Percentiles rank a stretch among this genome's conserved stretches.
Evolutionary conservation across 225 moss, liverwort and hornwort genomes (phyloP).

Genomic region (Asterella californica): DNA sequence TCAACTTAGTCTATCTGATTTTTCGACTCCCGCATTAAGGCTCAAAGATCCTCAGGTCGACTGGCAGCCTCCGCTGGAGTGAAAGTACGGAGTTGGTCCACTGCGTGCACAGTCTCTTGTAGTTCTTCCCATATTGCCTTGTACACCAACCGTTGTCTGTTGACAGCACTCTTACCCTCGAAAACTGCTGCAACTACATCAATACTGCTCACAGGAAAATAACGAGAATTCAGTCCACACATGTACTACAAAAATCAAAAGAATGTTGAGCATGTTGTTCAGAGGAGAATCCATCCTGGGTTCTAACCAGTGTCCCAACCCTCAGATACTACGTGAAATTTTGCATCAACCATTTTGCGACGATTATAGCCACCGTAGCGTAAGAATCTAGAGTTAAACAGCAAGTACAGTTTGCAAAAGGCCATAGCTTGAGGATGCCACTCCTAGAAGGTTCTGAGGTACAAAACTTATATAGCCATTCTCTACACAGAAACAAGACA

Average conservation of each 20-base stretch:
- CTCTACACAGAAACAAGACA: neutral
- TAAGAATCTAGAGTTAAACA: no score
- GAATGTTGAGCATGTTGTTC: no score
- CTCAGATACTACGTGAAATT: no score
- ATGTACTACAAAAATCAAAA: no score
- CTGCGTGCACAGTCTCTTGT: constrained; percentile 83
- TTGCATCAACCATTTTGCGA: no score
- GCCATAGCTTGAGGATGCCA: no score
- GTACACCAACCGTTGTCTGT: constrained; percentile 87
- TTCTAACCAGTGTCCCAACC: no score
- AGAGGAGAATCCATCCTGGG: no score
- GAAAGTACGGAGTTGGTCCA: constrained; percentile 75
- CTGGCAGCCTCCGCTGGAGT: constrained; percentile 70
- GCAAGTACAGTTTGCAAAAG: no score
- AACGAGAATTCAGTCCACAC: neutral
- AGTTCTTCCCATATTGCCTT: constrained; percentile 98
- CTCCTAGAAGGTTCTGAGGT: no score
- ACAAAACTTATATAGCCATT: neutral
- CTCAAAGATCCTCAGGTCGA: constrained; percentile 30
- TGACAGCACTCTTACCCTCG: constrained; percentile 86
- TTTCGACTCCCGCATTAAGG: neutral
- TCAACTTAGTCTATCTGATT: neutral
- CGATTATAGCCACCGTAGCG: no score
- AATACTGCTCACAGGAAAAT: constrained; percentile 46
- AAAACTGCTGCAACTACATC: constrained; percentile 84